Evolutionary conservation across 345 rosid species (phyloP), one percentile per base, ranked within the genome.

Genomic region (Draba incana): DNA sequence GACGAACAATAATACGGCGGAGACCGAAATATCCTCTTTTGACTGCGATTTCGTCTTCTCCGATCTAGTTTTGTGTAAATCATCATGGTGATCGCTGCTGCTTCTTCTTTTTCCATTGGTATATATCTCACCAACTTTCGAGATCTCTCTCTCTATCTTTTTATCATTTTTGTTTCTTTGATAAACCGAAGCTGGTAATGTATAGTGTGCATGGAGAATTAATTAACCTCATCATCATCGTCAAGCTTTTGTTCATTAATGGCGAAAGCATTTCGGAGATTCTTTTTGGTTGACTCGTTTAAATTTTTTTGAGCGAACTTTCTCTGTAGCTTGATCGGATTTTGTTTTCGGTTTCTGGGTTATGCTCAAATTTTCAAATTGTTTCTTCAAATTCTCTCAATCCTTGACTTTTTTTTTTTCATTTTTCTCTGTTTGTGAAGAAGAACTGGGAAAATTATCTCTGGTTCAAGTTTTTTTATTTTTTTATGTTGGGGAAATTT

Each of bases 61-160:
- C 42, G 59, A 68, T 68, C 61, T 5, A 62, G 8, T 64, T 37
- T 52, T 46, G 61, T 60, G 63, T 76, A 70, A 33, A 33, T 33
- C 37, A 33, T 67, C 71, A 92, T 92, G 96, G 84, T 86, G 92
- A 83, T 89, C 82, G 82, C 86, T 0, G 87, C 84, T 64, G 84
- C 87, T 81, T 75, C 92, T 77, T 76, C 93, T 41, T 80, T 84
- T 73, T 59, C 84, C 56, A 58, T 84, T 24, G 88, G 94, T 86
- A 85, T 62, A 33, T 85, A 84, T 60, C 33, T 54, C 64, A 53
- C 73, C 58, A 53, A 53, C 50, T 43, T 50, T 57, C 30, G 10
- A 66, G 45, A 53, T 58, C 52, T 42, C 51, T 64, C 50, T 51
- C 41, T 25, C 64, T 71, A 20, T n/a, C 38, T 50, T 33, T 25